Conservation (phyloP, 345 rosid species). For the Pistacia integerrima region DNA sequence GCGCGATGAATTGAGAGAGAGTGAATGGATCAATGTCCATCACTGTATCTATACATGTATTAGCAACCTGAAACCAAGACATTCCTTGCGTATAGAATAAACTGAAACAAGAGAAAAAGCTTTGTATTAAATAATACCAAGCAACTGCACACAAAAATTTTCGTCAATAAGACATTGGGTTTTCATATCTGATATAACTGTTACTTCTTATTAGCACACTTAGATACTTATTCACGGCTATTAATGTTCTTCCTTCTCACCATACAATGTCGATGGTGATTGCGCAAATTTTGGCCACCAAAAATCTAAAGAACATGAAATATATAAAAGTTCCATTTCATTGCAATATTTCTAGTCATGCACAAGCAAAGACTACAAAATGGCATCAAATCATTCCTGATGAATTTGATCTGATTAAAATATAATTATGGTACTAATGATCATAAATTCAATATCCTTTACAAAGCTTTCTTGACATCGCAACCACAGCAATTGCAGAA, state of each 20-base stretch:
- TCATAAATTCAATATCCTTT: neutral
- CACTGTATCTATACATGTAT: slow-evolving; percentile 22
- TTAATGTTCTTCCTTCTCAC: neutral
- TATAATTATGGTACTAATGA: neutral
- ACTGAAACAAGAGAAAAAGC: slow-evolving; percentile 14
- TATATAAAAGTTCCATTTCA: too few relatives aligned
- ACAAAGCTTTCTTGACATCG: neutral
- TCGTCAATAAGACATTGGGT: slow-evolving; percentile 29
- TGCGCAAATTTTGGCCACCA: neutral
- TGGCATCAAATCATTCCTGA: neutral
- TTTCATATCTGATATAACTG: slow-evolving; percentile 44
- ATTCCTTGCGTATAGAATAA: slow-evolving; percentile 12
- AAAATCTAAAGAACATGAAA: neutral
- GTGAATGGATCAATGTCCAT: too few relatives aligned
- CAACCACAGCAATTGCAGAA: neutral
- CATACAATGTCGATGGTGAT: neutral
- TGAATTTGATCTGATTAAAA: neutral
- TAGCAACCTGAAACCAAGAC: slow-evolving; percentile 53
- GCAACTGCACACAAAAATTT: too few relatives aligned
- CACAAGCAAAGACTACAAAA: neutral
- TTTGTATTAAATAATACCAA: slow-evolving; percentile 8
- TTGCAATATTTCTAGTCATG: too few relatives aligned
- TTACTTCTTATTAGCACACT: slow-evolving; percentile 32
- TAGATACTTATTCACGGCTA: slow-evolving; percentile 18
- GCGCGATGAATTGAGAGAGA: too few relatives aligned